Base-by-base conservation (phyloP, 164 flowering plant species). In the Vitis vinifera region DNA sequence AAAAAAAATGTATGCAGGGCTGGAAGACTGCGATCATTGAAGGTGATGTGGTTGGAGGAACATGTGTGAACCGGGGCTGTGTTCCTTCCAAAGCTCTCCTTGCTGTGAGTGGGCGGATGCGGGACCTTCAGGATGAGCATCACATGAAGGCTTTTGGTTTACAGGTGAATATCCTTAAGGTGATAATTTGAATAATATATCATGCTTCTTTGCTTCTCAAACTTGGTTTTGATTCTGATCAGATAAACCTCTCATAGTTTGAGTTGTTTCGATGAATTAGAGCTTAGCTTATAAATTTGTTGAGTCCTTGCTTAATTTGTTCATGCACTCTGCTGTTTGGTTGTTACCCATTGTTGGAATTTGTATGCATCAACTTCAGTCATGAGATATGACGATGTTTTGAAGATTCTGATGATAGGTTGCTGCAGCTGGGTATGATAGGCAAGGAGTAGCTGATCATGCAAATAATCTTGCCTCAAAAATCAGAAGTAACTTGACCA, bases 41-140 rank as follows among this genome's bases (percentile, higher is more conserved):
- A 77, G 99, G 99, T 71, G 99, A 93, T 80, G 98, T 92, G 47
- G 88, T 96, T 58, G 99, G 99, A 50, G 99, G 98, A 70, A 96
- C 99, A 27, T 96, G 97, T 83, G 99, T 96, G 3, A 96, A 96
- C 76, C 82, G 99, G 79, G 99, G 99, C 15, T 96, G 99, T 86
- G 99, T 96, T 73, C 98, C 98, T 75, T 96, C 98, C 5, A 96
- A 96, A 78, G 98, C 99, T 66, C 94, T 96, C 70, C 89, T 93
- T 58, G 97, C 99, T 72, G 97, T 93, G 7, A 96, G 98, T 77
- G 98, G 98, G 19, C 84, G 98, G 71, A 90, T 93, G 99, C 88
- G 99, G 50, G 97, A 96, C 74, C 86, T 93, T 80, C 95, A 92
- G 79, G 88, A 70, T 70, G 97, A 93, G 71, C 93, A 91, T 72